Conservation (phyloP, 352 stramenopile genomes). For the Pythium rhizo-oryzae region DNA sequence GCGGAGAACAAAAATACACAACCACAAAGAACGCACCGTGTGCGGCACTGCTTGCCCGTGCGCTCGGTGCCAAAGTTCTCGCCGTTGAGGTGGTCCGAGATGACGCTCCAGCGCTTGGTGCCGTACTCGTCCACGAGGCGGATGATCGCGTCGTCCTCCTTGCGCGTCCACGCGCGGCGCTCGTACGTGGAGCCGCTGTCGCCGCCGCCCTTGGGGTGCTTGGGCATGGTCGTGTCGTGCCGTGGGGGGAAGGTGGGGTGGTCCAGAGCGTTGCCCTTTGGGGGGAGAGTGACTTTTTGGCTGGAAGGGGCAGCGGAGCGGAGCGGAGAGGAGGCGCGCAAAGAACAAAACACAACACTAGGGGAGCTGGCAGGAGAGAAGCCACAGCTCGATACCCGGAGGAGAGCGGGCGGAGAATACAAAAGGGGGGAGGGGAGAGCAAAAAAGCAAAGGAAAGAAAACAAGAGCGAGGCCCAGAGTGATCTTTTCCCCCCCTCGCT, state of each 20-base stretch:
- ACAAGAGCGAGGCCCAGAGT: constrained; percentile 8
- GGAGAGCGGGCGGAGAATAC: background rate
- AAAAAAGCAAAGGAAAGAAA: constrained; percentile 1
- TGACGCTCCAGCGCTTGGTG: constrained; percentile 88
- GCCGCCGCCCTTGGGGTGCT: constrained; percentile 39
- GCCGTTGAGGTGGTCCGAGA: constrained; percentile 85
- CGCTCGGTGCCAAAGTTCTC: constrained; percentile 85
- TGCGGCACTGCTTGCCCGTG: constrained; percentile 85
- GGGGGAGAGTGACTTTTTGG: constrained; percentile 15
- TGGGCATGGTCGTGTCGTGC: constrained; percentile 47
- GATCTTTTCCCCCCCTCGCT: constrained; percentile 19
- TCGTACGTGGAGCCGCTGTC: constrained; percentile 77
- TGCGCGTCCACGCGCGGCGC: constrained; percentile 81
- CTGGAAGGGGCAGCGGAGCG: constrained; percentile 7
- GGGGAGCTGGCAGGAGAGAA: background rate
- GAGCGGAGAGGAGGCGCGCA: background rate
- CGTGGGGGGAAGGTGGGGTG: constrained; percentile 7
- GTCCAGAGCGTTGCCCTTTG: constrained; percentile 9
- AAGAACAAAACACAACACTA: background rate
- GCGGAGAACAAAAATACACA: background rate
- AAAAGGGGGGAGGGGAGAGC: too few species aligned
- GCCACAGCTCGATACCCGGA: background rate
- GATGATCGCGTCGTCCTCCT: constrained; percentile 87
- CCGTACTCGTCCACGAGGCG: constrained; percentile 85
- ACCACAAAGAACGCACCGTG: constrained; percentile 38